These are phyloP conservation scores for Chlorociboria aeruginascens DNA, from an alignment of 495 filamentous ascomycete genomes.

Conservation along the genomic window DNA sequence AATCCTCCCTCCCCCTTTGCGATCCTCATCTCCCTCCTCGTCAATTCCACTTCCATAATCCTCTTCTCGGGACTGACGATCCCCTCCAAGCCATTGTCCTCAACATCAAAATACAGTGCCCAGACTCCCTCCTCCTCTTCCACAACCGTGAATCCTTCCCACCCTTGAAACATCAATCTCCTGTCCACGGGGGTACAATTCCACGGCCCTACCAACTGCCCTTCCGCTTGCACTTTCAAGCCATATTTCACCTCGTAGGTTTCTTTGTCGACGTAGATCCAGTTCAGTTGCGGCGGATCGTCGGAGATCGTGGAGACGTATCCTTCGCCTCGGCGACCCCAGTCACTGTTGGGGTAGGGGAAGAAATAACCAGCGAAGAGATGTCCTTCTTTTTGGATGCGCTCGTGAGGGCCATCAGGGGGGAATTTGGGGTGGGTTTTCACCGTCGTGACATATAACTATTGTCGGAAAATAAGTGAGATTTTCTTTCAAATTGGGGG, in stretches of 20 bases:
- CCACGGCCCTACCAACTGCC: conserved; percentile 43
- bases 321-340: conserved; percentile 28
- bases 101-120: conserved; percentile 36
- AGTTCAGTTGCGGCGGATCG: conserved; percentile 51
- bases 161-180: conserved; percentile 39
- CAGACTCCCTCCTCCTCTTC: conserved; percentile 24
- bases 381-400: conserved; percentile 29
- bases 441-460: conserved; percentile 16
- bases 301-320: conserved; percentile 45
- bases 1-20: conserved; percentile 9
- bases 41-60: conserved; percentile 30
- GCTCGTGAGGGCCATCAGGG: conserved; percentile 25
- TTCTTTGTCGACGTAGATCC: conserved; percentile 50
- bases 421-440: conserved; percentile 21
- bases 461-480: background rate
- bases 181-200: conserved; percentile 42
- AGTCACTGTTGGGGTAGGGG: conserved; percentile 43
- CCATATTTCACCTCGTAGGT: conserved; percentile 43
- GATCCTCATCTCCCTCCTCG: conserved; percentile 28
- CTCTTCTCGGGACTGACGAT: conserved; percentile 22
- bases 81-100: conserved; percentile 29
- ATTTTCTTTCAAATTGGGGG: background rate
- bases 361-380: conserved; percentile 50
- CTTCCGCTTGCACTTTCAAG: conserved; percentile 28
- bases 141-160: conserved; percentile 39